Conservation (phyloP, 257 asterid species). For the Penstemon eatonii region DNA sequence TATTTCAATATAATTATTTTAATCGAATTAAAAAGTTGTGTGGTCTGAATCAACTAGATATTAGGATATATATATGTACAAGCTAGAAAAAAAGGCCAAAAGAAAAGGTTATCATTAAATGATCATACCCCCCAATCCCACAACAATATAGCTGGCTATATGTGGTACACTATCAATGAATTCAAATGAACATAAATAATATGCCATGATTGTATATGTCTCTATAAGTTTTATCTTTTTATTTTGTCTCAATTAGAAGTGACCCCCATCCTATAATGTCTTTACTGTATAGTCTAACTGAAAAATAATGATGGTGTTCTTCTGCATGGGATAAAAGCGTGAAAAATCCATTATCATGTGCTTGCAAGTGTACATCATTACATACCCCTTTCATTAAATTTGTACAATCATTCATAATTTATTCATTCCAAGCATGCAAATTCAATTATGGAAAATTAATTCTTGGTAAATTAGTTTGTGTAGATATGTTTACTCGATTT, state of each 20-base stretch:
- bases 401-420: not conserved
- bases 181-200: constrained; percentile 21
- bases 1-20: too few relatives aligned
- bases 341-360: constrained; percentile 35
- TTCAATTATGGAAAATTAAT: not conserved
- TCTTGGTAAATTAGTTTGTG: too few relatives aligned
- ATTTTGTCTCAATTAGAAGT: constrained; percentile 30
- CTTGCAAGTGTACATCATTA: constrained; percentile 5
- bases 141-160: constrained; percentile 12
- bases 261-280: not conserved
- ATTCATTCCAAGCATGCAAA: constrained; percentile 5
- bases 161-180: constrained; percentile 20
- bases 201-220: not conserved
- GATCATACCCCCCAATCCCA: constrained; percentile 5
- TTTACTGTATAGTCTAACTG: not conserved
- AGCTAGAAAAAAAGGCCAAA: not conserved
- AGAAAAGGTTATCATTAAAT: not conserved
- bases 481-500: too few relatives aligned
- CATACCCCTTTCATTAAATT: not conserved
- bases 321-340: constrained; percentile 43
- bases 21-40: not conserved
- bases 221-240: constrained; percentile 6
- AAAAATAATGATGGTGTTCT: constrained; percentile 40
- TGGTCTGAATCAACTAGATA: not conserved
- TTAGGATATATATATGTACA: not conserved